phyloP scores from a whole-genome alignment of 2,329 filamentous ascomycete species.

The Aspergillus sp. region DNA sequence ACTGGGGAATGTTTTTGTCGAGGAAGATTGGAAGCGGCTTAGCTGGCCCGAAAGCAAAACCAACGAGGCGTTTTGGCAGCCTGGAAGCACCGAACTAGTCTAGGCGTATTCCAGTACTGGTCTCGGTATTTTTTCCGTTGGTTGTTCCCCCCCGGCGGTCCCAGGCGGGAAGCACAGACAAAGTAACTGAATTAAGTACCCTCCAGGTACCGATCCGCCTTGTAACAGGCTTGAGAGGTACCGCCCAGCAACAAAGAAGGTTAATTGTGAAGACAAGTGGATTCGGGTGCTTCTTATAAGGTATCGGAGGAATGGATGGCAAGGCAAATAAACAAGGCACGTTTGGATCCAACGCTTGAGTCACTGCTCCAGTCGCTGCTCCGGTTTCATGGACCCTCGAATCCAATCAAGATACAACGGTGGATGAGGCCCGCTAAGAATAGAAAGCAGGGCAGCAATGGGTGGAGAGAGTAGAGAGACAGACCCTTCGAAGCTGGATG shows the following conservation, averaged over 20 bases:
- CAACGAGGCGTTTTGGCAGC: slow-evolving; percentile 7
- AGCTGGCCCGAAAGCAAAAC: slow-evolving; percentile 21
- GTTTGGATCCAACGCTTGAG: neutral
- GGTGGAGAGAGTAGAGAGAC: neutral
- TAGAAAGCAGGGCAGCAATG: slow-evolving; percentile 5
- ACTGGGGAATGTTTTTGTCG: slow-evolving; percentile 2
- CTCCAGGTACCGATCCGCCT: neutral
- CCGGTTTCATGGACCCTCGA: slow-evolving; percentile 4
- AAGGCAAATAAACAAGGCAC: neutral
- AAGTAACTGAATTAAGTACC: neutral
- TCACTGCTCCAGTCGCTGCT: neutral
- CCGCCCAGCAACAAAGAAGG: neutral
- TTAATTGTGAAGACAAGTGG: neutral
- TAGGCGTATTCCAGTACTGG: neutral
- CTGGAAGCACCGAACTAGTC: neutral
- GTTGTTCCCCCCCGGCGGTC: neutral
- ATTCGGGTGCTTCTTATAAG: neutral
- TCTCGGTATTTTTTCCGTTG: too few relatives aligned
- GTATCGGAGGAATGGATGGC: neutral
- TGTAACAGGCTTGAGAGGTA: neutral
- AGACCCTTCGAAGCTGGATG: slow-evolving; percentile 3
- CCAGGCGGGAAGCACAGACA: neutral
- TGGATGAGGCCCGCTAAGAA: slow-evolving; percentile 8
- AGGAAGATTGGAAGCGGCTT: slow-evolving; percentile 15
- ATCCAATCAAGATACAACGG: neutral